Conservation (phyloP, 768 basidiomycete species). For the Boletellus ananas region DNA sequence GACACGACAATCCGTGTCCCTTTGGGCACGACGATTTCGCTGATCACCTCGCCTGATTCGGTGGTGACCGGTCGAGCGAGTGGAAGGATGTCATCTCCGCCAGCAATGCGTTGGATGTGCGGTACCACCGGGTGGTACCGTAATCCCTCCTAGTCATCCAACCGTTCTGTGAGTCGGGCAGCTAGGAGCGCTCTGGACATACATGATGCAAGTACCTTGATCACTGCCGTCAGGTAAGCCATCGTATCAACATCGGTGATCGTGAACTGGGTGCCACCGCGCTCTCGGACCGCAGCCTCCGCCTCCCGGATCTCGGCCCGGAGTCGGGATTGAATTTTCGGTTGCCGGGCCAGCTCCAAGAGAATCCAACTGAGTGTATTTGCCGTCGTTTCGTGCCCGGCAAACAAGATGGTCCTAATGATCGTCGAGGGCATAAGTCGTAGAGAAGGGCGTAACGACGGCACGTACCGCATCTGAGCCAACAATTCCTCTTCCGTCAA, state of each 20-base stretch:
- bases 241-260: constrained; percentile 47
- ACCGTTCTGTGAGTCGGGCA: not conserved
- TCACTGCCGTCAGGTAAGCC: constrained; percentile 36
- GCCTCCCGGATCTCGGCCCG: constrained; percentile 32
- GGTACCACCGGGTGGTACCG: constrained; percentile 50
- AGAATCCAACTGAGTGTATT: constrained; percentile 35
- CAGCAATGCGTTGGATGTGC: constrained; percentile 47
- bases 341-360: constrained; percentile 56
- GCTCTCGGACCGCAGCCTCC: constrained; percentile 1
- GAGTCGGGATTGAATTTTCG: constrained; percentile 55
- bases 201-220: constrained; percentile 23
- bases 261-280: constrained; percentile 1
- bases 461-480: constrained; percentile 15
- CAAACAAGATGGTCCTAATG: constrained; percentile 44
- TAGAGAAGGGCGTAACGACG: not conserved
- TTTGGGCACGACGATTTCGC: constrained; percentile 45
- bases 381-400: constrained; percentile 52
- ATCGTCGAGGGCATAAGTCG: not conserved
- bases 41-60: constrained; percentile 40
- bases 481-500: constrained; percentile 12
- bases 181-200: not conserved
- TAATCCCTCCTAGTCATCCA: constrained; percentile 30
- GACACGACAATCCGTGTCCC: constrained; percentile 43
- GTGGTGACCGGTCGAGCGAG: constrained; percentile 51
- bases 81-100: constrained; percentile 51